phyloP scores from a whole-genome alignment of 2,329 filamentous ascomycete species.

The Fusarium sp. region DNA sequence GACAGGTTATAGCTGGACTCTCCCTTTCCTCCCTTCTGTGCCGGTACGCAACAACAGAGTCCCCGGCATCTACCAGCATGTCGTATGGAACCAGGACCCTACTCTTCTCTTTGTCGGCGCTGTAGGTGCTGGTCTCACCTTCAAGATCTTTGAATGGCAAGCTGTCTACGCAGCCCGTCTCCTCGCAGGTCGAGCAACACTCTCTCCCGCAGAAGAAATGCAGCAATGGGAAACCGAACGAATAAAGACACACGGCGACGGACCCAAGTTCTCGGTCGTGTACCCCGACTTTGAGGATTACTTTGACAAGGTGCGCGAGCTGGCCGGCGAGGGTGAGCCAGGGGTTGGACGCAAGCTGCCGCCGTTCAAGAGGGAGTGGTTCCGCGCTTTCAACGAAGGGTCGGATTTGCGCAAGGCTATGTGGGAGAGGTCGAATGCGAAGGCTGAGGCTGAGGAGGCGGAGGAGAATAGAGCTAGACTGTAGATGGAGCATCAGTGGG shows the following conservation, averaged over 20 bases:
- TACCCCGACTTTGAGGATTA: slow-evolving; percentile 74
- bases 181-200: slow-evolving; percentile 63
- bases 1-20: slow-evolving; percentile 74
- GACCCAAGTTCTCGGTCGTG: slow-evolving; percentile 66
- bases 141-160: slow-evolving; percentile 78
- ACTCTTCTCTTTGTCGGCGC: slow-evolving; percentile 70
- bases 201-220: slow-evolving; percentile 64
- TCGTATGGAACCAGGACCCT: slow-evolving; percentile 66
- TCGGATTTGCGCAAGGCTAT: slow-evolving; percentile 67
- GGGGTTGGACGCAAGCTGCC: slow-evolving; percentile 60
- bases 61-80: slow-evolving; percentile 67
- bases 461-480: slow-evolving; percentile 4
- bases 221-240: slow-evolving; percentile 68
- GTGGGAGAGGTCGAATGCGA: slow-evolving; percentile 65
- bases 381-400: slow-evolving; percentile 63
- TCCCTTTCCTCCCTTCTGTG: slow-evolving; percentile 69
- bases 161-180: slow-evolving; percentile 71
- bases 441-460: slow-evolving; percentile 22
- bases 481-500: neutral
- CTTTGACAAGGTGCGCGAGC: slow-evolving; percentile 65
- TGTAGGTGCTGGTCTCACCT: slow-evolving; percentile 69
- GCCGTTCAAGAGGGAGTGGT: slow-evolving; percentile 59
- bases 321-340: slow-evolving; percentile 60
- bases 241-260: slow-evolving; percentile 66
- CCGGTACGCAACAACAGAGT: slow-evolving; percentile 66